Percentiles rank a stretch among this genome's conserved stretches.
Evolutionary conservation across 495 filamentous ascomycete species (phyloP).

Genomic region (Penicillium simplicissimum): DNA sequence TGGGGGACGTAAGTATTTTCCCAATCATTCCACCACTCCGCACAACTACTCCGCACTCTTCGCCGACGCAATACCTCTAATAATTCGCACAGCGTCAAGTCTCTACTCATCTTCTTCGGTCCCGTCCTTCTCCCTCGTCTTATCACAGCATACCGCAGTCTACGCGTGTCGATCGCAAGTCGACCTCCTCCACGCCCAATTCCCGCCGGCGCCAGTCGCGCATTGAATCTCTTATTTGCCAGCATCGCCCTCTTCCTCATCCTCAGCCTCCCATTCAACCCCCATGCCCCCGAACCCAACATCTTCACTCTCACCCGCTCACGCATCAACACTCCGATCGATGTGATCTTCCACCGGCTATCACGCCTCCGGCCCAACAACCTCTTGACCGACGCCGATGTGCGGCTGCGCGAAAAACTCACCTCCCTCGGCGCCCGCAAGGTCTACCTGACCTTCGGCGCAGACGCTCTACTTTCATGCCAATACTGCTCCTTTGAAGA

Average conservation of each 20-base stretch:
- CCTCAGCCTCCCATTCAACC: constrained; percentile 68
- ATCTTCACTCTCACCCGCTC: constrained; percentile 77
- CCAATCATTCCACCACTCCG: constrained; percentile 3
- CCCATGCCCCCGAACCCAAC: constrained; percentile 61
- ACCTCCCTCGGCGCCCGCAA: constrained; percentile 69
- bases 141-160: constrained; percentile 67
- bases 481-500: constrained; percentile 81
- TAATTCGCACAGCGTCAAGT: constrained; percentile 59
- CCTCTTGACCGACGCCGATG: constrained; percentile 61
- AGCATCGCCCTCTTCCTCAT: constrained; percentile 57
- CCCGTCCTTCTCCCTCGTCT: constrained; percentile 78
- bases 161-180: constrained; percentile 55
- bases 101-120: constrained; percentile 79
- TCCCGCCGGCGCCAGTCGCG: constrained; percentile 43
- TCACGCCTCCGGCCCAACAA: constrained; percentile 55
- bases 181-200: constrained; percentile 57
- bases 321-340: constrained; percentile 78
- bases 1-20: constrained; percentile 39
- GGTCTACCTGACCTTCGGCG: constrained; percentile 81
- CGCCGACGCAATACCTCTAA: neutral
- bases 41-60: neutral
- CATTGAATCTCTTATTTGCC: constrained; percentile 63
- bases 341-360: constrained; percentile 84
- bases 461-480: constrained; percentile 68
- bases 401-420: constrained; percentile 64